Evolutionary conservation across 306 rosid species (phyloP), one percentile per base, ranked within the genome.

Genomic region (Sesbania bispinosa): DNA sequence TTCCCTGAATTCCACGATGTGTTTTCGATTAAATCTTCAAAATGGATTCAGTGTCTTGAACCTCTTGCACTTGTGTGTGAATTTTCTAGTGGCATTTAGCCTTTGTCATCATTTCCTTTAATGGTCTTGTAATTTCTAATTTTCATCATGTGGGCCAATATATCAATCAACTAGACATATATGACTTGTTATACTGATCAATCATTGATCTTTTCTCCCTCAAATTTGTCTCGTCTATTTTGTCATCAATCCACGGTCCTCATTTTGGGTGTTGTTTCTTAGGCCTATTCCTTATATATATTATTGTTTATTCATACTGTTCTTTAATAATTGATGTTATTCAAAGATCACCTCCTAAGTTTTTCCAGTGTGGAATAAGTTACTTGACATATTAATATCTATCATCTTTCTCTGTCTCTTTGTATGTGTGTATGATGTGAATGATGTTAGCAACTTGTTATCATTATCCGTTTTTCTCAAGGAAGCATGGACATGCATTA

Each of bases 21-120:
- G 32, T 47, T 47, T 32, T 9, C n/a, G 55, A 36, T 39, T 39
- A 50, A 35, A 27, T 50, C 33, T 33, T 33, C 10, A 27, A 24
- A 52, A n/a, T 74, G 47, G 50, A 20, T 55, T 4, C 33, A 29
- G 47, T 38, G 15, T 26, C 9, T 42, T 67, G 53, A 32, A 45
- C 5, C 15, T 16, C 32, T 68, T 50, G 7, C 46, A 20, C 48
- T 64, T 20, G 19, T 16, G 27, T 51, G 26, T n/a, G n/a, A n/a
- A n/a, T n/a, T n/a, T n/a, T 71, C 29, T 43, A 23, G 14, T 47
- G 38, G 43, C 66, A 69, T 26, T 39, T 55, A 52, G 73, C 61
- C 30, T 65, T 23, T 48, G 16, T 38, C 61, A 38, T 29, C 4
- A 51, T 59, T 50, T 62, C 39, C 29, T 60, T n/a, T 60, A 26